Evolutionary conservation across 2,329 filamentous ascomycete species (phyloP), one percentile per base, ranked within the genome.

Genomic region (Albifimbria verrucaria): DNA sequence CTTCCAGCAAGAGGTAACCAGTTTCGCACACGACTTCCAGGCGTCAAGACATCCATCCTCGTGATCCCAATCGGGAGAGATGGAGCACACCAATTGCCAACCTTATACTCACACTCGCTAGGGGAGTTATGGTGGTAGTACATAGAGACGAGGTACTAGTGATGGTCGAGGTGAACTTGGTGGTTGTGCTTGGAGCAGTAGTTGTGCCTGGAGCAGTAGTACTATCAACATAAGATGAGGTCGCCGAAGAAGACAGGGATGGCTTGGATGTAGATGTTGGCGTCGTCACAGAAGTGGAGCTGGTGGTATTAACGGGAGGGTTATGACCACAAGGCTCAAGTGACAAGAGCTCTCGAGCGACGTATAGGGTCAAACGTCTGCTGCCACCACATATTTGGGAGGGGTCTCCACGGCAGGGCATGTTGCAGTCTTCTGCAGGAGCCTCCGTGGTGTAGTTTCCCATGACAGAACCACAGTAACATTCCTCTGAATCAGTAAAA

Each of bases 71-170:
- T 75, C 67, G 22, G 79, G 79, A 83, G 63, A 17, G 77, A 71
- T 44, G 70, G 71, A 36, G 73, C 74, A 62, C 78, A 82, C 79
- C 80, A 83, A 55, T 72, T 75, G 45, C 80, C 81, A 57, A 76
- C 77, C 57, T 75, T 69, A 66, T 80, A 82, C 62, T 83, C 80
- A 65, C 80, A 83, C 24, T 67, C 70, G 47, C 77, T 66, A 10
- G 77, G 74, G 73, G 64, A 10, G 73, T 70, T 21, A 68, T 64
- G 21, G 77, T 80, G 45, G 72, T 67, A 7, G 75, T 79, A 66
- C 80, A 83, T 49, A 78, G 64, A 48, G 46, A 32, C 4, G 59
- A 59, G 39, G 55, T 52, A 45, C 52, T 42, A 44, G 49, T 54
- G 28, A 50, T 50, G 26, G 53, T 48, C 22, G 53, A 55, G 51